These are phyloP conservation scores for Rubroboletus satanas DNA, from an alignment of 768 basidiomycete species.

Conservation along the genomic window DNA sequence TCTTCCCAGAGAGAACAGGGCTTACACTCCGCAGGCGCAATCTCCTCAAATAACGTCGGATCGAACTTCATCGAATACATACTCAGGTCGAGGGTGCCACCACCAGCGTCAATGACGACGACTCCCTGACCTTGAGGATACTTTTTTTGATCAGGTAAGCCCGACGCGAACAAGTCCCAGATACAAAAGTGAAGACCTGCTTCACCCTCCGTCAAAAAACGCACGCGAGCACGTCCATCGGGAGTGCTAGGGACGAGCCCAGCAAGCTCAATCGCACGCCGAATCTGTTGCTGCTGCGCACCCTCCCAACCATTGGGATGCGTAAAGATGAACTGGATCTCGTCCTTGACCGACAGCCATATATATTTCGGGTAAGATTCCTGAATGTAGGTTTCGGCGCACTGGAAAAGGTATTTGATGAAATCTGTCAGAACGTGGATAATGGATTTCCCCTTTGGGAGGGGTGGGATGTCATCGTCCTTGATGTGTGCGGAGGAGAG, in stretches of 20 bases:
- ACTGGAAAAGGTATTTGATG: constrained; percentile 40
- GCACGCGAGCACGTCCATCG: constrained; percentile 39
- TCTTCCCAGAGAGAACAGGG: background rate
- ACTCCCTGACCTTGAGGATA: constrained; percentile 29
- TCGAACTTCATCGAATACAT: constrained; percentile 35
- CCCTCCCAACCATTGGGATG: constrained; percentile 67
- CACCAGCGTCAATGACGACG: constrained; percentile 48
- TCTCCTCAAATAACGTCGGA: constrained; percentile 35
- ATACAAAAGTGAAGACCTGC: constrained; percentile 57
- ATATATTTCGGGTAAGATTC: constrained; percentile 41
- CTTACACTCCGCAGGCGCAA: constrained; percentile 32
- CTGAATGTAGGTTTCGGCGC: constrained; percentile 41
- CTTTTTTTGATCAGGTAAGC: constrained; percentile 3
- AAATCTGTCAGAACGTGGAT: constrained; percentile 44
- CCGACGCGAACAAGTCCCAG: constrained; percentile 25
- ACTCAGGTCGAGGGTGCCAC: constrained; percentile 40
- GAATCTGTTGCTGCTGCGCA: constrained; percentile 49
- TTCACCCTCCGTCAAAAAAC: constrained; percentile 58
- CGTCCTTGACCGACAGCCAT: constrained; percentile 40
- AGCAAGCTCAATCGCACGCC: constrained; percentile 46
- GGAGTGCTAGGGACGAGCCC: constrained; percentile 43
- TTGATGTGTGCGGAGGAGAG: constrained; percentile 22
- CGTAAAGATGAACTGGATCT: constrained; percentile 47
- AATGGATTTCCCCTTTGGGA: constrained; percentile 38
- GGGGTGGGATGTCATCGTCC: constrained; percentile 33